Evolutionary conservation across 805 yeast genomes (phyloP).

Genomic region (Saccharomycopsis schoenii): DNA sequence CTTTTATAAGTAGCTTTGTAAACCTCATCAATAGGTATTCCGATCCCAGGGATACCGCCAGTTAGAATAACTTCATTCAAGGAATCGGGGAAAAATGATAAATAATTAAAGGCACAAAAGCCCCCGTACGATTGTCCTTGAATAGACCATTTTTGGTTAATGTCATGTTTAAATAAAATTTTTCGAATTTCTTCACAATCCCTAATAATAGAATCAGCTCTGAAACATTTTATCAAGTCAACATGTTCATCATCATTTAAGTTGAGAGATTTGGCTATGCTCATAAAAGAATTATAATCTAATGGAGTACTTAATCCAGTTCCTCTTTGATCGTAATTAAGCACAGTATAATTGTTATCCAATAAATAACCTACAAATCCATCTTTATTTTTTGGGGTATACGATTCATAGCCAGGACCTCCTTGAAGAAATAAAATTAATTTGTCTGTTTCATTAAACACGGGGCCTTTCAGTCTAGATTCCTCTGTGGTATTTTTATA

Average conservation of each 20-base stretch:
- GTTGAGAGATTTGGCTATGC: constrained; percentile 7
- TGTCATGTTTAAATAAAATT: constrained; percentile 24
- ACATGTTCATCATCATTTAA: constrained; percentile 27
- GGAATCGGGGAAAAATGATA: constrained; percentile 34
- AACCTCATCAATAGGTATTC: constrained; percentile 35
- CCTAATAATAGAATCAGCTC: constrained; percentile 44
- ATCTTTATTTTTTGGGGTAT: constrained; percentile 29
- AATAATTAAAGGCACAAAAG: constrained; percentile 39
- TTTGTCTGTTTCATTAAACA: constrained; percentile 19
- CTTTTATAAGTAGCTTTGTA: constrained; percentile 38
- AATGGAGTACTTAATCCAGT: constrained; percentile 45
- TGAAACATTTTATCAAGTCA: constrained; percentile 33
- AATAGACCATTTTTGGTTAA: constrained; percentile 37
- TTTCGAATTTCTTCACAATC: constrained; percentile 40
- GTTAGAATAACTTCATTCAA: constrained; percentile 38
- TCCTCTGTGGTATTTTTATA: constrained; percentile 10
- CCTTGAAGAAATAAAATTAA: constrained; percentile 39
- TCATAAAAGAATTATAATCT: constrained; percentile 25
- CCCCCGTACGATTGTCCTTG: constrained; percentile 52
- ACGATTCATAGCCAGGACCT: constrained; percentile 41
- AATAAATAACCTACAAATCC: constrained; percentile 31
- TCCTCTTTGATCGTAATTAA: constrained; percentile 51
- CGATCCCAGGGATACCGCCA: constrained; percentile 52
- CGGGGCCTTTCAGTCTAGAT: constrained; percentile 9
- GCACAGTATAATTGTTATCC: constrained; percentile 33